Base-by-base conservation (phyloP, 768 basidiomycete genomes). In the Cystobasidiopsis lactophilus region DNA sequence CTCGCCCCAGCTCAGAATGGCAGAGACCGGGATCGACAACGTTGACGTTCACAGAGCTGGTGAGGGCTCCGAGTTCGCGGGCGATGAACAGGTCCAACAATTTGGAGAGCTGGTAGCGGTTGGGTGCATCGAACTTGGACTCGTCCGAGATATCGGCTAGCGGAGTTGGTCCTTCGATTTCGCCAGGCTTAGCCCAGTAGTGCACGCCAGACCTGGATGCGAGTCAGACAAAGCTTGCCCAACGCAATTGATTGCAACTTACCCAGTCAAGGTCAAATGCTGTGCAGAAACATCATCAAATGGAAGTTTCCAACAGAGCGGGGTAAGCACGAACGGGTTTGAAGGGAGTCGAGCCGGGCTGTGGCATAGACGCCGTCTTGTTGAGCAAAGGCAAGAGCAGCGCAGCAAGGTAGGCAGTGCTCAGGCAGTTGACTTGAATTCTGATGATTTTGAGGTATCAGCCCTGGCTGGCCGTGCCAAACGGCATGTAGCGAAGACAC, bases 371-470 rank as follows among this genome's bases (percentile, higher is more conserved):
- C 1, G 63, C 65, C 0, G 74, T 71, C 27, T 66, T 59, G 1
- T 69, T 43, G 63, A 76, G 66, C 9, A 56, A 58, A 0, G 75
- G 75, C 0, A 75, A 63, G 0, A 75, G 64, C 5, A 67, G 65
- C 3, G 75, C 55, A 0, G 67, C 62, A 2, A 74, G 64, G 0
- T 74, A 63, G 5, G 68, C 63, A 5, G 65, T 67, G 0, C 71
- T 64, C 7, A 77, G 60, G 57, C 68, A 57, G 58, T 75, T 75
- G 38, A 73, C 69, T 55, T 76, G 74, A 0, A 74, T 51, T 10
- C 74, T 77, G 39, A 13, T 35, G 30, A 30, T 3, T 30, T 29
- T 45, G 31, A 35, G 18, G 18, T 31, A 30, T 40, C n/a, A 18
- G 21, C n/a, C n/a, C n/a, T n/a, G n/a, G n/a, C n/a, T n/a, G n/a